phyloP scores from a whole-genome alignment of 2,329 filamentous ascomycete genomes.

The Nemania sp. region DNA sequence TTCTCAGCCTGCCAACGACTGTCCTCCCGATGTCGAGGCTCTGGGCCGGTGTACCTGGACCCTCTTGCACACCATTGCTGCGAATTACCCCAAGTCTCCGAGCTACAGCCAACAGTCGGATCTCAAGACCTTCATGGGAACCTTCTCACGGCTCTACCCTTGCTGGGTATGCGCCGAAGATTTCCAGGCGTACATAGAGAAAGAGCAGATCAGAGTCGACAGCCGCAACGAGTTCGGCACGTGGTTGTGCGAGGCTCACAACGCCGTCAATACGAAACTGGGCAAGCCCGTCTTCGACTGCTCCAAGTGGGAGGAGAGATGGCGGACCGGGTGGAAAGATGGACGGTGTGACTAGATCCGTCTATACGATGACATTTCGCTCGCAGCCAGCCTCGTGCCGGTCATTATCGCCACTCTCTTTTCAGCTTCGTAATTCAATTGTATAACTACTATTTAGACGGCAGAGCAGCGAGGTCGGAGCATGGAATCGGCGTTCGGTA shows the following conservation, averaged over 20 bases:
- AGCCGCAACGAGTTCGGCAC: constrained; percentile 72
- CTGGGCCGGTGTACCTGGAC: constrained; percentile 93
- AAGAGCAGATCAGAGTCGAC: constrained; percentile 65
- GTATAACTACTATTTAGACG: constrained; percentile 20
- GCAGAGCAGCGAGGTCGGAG: constrained; percentile 13
- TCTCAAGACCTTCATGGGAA: constrained; percentile 74
- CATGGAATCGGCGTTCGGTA: constrained; percentile 21
- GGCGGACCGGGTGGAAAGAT: constrained; percentile 86
- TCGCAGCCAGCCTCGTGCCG: not conserved
- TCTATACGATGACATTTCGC: not conserved
- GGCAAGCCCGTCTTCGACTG: constrained; percentile 94
- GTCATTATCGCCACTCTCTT: not conserved
- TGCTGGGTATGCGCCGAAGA: constrained; percentile 96
- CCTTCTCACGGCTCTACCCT: constrained; percentile 88
- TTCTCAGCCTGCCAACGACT: constrained; percentile 62
- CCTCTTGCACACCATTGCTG: constrained; percentile 87
- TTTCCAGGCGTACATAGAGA: constrained; percentile 79
- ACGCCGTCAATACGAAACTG: constrained; percentile 85
- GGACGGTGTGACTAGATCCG: constrained; percentile 57
- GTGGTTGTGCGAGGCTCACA: constrained; percentile 87
- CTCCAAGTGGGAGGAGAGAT: constrained; percentile 86
- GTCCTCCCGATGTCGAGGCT: constrained; percentile 85
- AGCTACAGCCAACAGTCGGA: constrained; percentile 72
- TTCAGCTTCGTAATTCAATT: constrained; percentile 18
- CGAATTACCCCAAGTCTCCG: constrained; percentile 77